Base-by-base conservation (phyloP, 1,139 yeast genomes). In the Scheffersomyces titani region DNA sequence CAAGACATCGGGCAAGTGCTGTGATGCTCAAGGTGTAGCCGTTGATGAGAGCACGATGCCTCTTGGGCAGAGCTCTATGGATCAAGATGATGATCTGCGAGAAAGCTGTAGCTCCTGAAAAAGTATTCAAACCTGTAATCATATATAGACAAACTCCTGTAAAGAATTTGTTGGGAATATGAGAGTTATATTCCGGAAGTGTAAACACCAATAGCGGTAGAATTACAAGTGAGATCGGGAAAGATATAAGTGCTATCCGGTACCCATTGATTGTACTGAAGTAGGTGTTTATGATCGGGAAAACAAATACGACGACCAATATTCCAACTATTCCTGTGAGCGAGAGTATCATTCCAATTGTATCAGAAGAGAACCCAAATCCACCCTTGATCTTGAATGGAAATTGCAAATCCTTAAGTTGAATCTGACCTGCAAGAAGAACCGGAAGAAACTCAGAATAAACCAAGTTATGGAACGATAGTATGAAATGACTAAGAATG, bases 1-100 rank as follows among this genome's bases (percentile, higher is more conserved):
- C 89, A 1, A 82, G 51, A 56, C 83, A 85, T 57, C 89, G 68
- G 0, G 88, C 86, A 48, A 80, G 68, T 1, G 89, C 79, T 21
- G 81, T 73, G 48, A 81, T 73, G 55, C 83, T 77, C 60, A 82
- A 70, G 2, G 83, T 74, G 5, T 78, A 69, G 22, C 84, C 83
- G 65, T 82, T 82, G 48, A 82, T 74, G 58, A 80, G 75, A 0
- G 84, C 84, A 54, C 85, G 68, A 63, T 81, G 79, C 60, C 73
- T 70, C 47, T 79, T 72, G 11, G 80, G 77, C 1, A 85, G 72
- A 11, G 81, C 77, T 51, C 83, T 69, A 62, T 81, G 85, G 21
- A 80, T 72, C 55, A 82, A 70, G 19, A 82, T 67, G 59, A 73
- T 68, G 51, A 72, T 65, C 62, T 75, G 80, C 47, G 85, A 81